phyloP scores from a whole-genome alignment of 169 alveolate genomes.

The Plasmodium gaboni region DNA sequence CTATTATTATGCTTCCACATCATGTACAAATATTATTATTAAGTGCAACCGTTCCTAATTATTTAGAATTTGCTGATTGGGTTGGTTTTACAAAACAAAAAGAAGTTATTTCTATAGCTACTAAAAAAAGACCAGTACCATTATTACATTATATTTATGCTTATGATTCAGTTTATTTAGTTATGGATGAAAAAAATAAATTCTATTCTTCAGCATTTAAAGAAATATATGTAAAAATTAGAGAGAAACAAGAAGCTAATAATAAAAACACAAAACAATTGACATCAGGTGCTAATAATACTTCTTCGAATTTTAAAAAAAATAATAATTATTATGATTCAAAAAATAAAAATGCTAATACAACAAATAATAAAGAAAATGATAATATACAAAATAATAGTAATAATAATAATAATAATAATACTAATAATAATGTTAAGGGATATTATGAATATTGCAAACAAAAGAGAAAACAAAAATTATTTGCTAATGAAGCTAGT shows the following conservation, averaged over 20 bases:
- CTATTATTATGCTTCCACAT: slow-evolving; percentile 94
- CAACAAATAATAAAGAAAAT: background rate
- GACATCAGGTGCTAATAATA: background rate
- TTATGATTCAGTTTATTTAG: slow-evolving; percentile 55
- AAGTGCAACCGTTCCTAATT: slow-evolving; percentile 99
- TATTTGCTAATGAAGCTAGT: slow-evolving; percentile 70
- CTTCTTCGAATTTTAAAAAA: background rate
- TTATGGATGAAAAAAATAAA: slow-evolving; percentile 77
- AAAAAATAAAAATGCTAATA: slow-evolving; percentile 35
- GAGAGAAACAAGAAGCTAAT: slow-evolving; percentile 77
- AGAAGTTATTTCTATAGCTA: slow-evolving; percentile 94
- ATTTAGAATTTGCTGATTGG: slow-evolving; percentile 99
- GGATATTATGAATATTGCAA: slow-evolving; percentile 65
- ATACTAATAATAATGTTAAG: slow-evolving; percentile 2
- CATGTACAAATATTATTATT: slow-evolving; percentile 94
- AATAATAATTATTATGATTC: slow-evolving; percentile 6
- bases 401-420: slow-evolving; percentile 4
- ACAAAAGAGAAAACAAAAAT: slow-evolving; percentile 45
- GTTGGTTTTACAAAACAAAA: slow-evolving; percentile 94
- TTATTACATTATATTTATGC: slow-evolving; percentile 93
- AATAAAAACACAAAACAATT: slow-evolving; percentile 68
- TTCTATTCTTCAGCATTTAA: slow-evolving; percentile 77
- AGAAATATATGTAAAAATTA: slow-evolving; percentile 72
- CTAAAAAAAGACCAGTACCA: slow-evolving; percentile 97
- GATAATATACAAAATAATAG: background rate